Conservation (phyloP, 2,329 filamentous ascomycete species). For the Pseudonectria buxi region DNA sequence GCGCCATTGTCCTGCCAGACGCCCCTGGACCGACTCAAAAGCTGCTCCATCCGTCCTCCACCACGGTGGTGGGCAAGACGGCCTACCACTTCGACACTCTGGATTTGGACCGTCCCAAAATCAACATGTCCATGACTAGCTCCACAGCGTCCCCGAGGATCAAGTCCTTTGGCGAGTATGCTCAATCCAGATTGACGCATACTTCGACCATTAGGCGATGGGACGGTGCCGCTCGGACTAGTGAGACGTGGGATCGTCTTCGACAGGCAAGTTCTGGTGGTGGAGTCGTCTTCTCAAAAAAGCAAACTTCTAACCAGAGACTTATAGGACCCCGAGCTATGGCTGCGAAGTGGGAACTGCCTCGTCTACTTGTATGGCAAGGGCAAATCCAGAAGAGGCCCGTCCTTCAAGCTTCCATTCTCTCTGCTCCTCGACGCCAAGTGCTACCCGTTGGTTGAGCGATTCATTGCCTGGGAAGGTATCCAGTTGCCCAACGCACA, state of each 20-base stretch:
- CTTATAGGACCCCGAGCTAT: slow-evolving; percentile 63
- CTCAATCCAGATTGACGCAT: slow-evolving; percentile 19
- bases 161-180: slow-evolving; percentile 21
- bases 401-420: slow-evolving; percentile 62
- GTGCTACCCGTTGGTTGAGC: slow-evolving; percentile 54
- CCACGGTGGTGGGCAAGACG: no score
- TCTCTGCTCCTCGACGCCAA: slow-evolving; percentile 48
- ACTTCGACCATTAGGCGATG: slow-evolving; percentile 36
- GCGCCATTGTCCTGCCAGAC: no score
- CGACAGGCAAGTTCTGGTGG: slow-evolving; percentile 34
- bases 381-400: slow-evolving; percentile 57
- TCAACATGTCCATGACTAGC: slow-evolving; percentile 5
- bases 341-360: slow-evolving; percentile 61
- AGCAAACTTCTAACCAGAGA: not conserved
- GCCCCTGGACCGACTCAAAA: no score
- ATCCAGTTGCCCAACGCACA: slow-evolving; percentile 15
- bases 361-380: slow-evolving; percentile 61
- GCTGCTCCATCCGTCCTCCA: no score
- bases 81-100: no score
- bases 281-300: not conserved
- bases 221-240: slow-evolving; percentile 42
- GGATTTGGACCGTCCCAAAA: no score
- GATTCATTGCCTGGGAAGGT: slow-evolving; percentile 35
- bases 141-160: slow-evolving; percentile 11
- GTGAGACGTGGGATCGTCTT: slow-evolving; percentile 39